phyloP scores from a whole-genome alignment of 208 protist species.

The Tetramitus jugosus region DNA sequence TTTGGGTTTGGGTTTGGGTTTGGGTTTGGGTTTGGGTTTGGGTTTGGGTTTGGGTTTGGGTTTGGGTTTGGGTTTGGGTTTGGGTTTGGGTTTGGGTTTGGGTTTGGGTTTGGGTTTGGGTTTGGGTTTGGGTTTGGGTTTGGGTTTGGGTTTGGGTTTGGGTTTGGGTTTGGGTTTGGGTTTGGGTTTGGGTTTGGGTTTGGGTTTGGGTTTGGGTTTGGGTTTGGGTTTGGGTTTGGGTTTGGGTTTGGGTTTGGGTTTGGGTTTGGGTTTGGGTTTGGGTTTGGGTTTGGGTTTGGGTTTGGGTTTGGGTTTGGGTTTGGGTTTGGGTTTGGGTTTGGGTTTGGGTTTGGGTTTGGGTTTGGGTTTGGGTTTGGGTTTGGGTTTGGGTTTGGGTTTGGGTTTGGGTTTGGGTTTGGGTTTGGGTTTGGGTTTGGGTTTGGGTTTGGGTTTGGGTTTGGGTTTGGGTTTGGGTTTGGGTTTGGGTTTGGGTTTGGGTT shows the following conservation, averaged over 20 bases:
- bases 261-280: slow-evolving; percentile 41
- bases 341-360: slow-evolving; percentile 38
- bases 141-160: slow-evolving; percentile 48
- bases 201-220: no score
- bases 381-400: slow-evolving; percentile 45
- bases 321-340: slow-evolving; percentile 43
- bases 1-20: slow-evolving; percentile 42
- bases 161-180: no score
- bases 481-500: slow-evolving; percentile 41
- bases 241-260: slow-evolving; percentile 41
- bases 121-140: slow-evolving; percentile 47
- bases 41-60: slow-evolving; percentile 48
- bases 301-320: slow-evolving; percentile 27
- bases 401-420: slow-evolving; percentile 40
- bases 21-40: slow-evolving; percentile 41
- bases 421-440: slow-evolving; percentile 44
- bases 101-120: slow-evolving; percentile 47
- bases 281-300: slow-evolving; percentile 42
- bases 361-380: slow-evolving; percentile 42
- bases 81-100: slow-evolving; percentile 38
- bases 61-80: slow-evolving; percentile 45
- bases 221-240: slow-evolving; percentile 40
- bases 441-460: slow-evolving; percentile 25
- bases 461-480: slow-evolving; percentile 46
- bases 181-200: no score